Conservation (phyloP, 805 yeast genomes). For the Kodamaea lidongshanica region DNA sequence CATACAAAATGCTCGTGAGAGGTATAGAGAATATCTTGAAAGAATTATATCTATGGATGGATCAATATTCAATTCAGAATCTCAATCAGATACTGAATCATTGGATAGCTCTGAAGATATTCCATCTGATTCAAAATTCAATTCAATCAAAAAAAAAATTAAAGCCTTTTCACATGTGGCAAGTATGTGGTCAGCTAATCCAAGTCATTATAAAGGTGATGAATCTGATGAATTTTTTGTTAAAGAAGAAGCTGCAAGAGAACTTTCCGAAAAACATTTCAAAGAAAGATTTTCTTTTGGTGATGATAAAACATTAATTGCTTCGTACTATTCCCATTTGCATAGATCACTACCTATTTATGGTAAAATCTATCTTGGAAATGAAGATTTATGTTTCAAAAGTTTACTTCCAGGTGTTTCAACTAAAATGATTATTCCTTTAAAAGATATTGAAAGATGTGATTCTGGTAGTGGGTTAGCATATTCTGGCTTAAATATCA, state of each 20-base stretch:
- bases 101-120: no score
- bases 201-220: conserved; percentile 61
- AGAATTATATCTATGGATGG: no score
- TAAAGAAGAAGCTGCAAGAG: conserved; percentile 37
- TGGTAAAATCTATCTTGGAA: conserved; percentile 76
- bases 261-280: conserved; percentile 51
- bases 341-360: conserved; percentile 70
- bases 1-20: no score
- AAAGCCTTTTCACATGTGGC: conserved; percentile 27
- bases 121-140: conserved; percentile 15
- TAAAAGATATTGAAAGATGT: conserved; percentile 64
- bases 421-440: conserved; percentile 79
- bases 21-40: no score
- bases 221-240: conserved; percentile 46
- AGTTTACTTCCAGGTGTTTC: conserved; percentile 71
- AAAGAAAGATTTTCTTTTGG: conserved; percentile 60
- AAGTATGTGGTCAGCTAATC: conserved; percentile 50
- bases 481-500: conserved; percentile 64
- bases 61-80: no score
- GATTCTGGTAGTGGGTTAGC: conserved; percentile 60
- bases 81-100: no score
- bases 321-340: conserved; percentile 66
- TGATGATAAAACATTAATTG: conserved; percentile 44
- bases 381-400: conserved; percentile 66
- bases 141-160: conserved; percentile 20